phyloP scores from a whole-genome alignment of 2,329 filamentous ascomycete species.

The Knoxdaviesia capensis region DNA sequence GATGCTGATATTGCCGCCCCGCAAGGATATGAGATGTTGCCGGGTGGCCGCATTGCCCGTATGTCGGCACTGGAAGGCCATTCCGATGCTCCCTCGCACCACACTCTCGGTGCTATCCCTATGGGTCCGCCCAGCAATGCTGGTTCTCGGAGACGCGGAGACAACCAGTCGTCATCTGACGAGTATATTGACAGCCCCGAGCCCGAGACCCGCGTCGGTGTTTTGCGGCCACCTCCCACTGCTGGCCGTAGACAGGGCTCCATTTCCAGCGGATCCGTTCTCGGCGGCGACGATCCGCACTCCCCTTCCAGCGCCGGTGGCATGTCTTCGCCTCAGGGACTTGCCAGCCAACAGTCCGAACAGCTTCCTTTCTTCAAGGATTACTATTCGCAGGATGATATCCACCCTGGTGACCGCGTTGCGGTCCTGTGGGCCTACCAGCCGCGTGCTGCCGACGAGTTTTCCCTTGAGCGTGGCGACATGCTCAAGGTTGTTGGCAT shows the following conservation, averaged over 20 bases:
- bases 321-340: conserved; percentile 67
- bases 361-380: conserved; percentile 95
- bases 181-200: conserved; percentile 51
- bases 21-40: conserved; percentile 52
- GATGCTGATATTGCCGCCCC: conserved; percentile 11
- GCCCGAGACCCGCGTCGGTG: conserved; percentile 37
- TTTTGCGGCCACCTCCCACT: conserved; percentile 36
- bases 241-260: conserved; percentile 62
- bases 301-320: conserved; percentile 56
- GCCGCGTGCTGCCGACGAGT: conserved; percentile 82
- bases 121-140: conserved; percentile 2
- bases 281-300: conserved; percentile 48
- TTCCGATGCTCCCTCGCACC: conserved; percentile 36
- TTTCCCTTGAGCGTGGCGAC: conserved; percentile 79
- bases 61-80: conserved; percentile 86
- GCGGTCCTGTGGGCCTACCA: conserved; percentile 93
- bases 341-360: conserved; percentile 81
- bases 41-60: conserved; percentile 75
- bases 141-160: conserved; percentile 14
- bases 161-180: conserved; percentile 49
- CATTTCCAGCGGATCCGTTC: conserved; percentile 62
- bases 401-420: conserved; percentile 77
- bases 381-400: conserved; percentile 95
- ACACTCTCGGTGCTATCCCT: conserved; percentile 22
- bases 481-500: conserved; percentile 98